Conservation (phyloP, 78 protist species). For the Emiliania huxleyi region DNA sequence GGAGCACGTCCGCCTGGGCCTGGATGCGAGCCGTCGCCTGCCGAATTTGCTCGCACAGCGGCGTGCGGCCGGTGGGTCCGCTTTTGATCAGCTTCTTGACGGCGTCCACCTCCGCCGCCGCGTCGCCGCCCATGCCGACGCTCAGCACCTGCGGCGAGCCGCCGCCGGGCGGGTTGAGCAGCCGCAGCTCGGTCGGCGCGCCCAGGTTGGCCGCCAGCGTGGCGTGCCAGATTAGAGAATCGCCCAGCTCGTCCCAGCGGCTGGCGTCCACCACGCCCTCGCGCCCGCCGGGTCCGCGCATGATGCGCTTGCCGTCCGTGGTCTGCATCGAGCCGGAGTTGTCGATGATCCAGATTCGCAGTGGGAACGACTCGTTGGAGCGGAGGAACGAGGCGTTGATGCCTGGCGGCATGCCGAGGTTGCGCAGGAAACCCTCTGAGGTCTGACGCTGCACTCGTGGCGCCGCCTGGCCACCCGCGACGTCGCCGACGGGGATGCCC, state of each 20-base stretch:
- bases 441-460: no score
- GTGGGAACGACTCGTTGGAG: not conserved
- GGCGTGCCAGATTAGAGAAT: not conserved
- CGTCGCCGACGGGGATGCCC: no score
- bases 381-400: not conserved
- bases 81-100: not conserved
- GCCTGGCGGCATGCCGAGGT: not conserved
- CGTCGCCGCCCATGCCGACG: not conserved
- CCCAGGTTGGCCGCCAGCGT: not conserved
- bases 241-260: conserved; percentile 7
- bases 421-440: no score
- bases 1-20: not conserved
- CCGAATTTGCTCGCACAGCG: not conserved
- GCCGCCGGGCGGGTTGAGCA: not conserved
- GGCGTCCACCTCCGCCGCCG: not conserved
- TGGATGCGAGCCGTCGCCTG: not conserved
- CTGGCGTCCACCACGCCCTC: not conserved
- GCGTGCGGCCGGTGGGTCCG: not conserved
- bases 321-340: not conserved
- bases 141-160: not conserved
- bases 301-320: not conserved
- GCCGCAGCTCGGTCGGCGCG: not conserved
- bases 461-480: no score
- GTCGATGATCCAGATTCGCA: not conserved
- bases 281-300: not conserved